Base-by-base conservation (phyloP, 805 yeast species). In the Ogataea trehaloabstinens region DNA sequence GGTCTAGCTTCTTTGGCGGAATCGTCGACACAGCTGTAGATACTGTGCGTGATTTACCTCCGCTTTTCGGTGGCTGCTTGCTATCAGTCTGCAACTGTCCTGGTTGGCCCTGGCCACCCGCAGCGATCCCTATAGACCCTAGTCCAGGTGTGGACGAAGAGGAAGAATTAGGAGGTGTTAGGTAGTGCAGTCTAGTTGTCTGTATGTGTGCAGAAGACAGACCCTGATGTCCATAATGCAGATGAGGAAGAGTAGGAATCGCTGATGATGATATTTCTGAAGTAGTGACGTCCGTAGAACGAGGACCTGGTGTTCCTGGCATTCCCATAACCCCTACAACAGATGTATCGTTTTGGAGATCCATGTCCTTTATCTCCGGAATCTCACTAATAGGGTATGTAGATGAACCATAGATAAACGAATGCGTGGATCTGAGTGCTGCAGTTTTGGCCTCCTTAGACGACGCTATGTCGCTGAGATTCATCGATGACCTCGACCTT, bases 381-480 rank as follows among this genome's bases (percentile, higher is more conserved):
- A 41, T 35, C 37, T 47, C 50, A 16, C 44, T 37, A 20, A 46
- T 49, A 18, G 49, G 37, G 28, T 45, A 47, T n/a, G 35, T 40
- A 12, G 35, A 38, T 18, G 40, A 20, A 22, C 31, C 44, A 35
- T 40, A 38, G 31, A 34, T 35, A 22, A 42, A 40, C 6, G 54
- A 43, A 24, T 36, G 18, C 4, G 44, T 35, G 18, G 51, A 44
- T 22, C 57, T 38, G 20, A 53, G 32, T 6, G 58, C 60, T 2
- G 60, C 60, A n/a, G 49, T 56, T 28, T 51, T 52, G 6, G 56
- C 60, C 40, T 60, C 65, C 40, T 56, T 60, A 19, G 56, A 54
- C 16, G 55, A 49, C n/a, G 80, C 76, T 40, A 75, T 74, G 20
- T 75, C 68, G n/a, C 80, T 73, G 37, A 79, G 60, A 51, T 78